A percentile compares a stretch with the other conserved stretches of the same genome.
These are phyloP conservation scores for Fusarium oxysporum DNA, from an alignment of 2,329 filamentous ascomycete species.

Conservation along the genomic window DNA sequence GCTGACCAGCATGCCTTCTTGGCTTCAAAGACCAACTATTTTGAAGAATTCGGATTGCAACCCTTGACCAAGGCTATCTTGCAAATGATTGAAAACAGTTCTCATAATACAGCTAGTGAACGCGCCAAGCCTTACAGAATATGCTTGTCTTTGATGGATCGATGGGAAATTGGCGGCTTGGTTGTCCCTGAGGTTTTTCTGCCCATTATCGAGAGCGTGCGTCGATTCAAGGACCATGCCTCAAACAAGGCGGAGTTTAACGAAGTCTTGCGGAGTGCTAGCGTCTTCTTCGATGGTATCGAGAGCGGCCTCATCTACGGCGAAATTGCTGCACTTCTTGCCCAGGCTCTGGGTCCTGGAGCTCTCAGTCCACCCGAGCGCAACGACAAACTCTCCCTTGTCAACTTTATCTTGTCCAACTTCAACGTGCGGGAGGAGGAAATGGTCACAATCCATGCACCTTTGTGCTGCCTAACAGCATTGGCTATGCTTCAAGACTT, in stretches of 20 bases:
- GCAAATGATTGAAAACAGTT: constrained; percentile 72
- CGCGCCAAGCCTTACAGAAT: constrained; percentile 89
- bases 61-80: constrained; percentile 80
- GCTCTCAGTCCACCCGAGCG: constrained; percentile 59
- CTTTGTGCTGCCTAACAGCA: constrained; percentile 68
- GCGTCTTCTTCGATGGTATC: constrained; percentile 96
- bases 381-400: constrained; percentile 75
- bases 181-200: constrained; percentile 91
- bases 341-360: constrained; percentile 66
- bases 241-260: constrained; percentile 77
- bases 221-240: constrained; percentile 75
- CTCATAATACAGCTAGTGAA: constrained; percentile 61
- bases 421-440: constrained; percentile 98
- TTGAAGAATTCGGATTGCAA: constrained; percentile 81
- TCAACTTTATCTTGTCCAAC: constrained; percentile 83
- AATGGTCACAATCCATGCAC: constrained; percentile 89
- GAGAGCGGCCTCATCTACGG: constrained; percentile 94
- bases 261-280: constrained; percentile 92
- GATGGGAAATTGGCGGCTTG: constrained; percentile 94
- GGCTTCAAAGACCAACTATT: constrained; percentile 79
- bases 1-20: constrained; percentile 60
- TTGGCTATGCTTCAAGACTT: constrained; percentile 74
- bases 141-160: constrained; percentile 95
- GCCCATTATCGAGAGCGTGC: constrained; percentile 83
- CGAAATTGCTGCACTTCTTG: constrained; percentile 78